These are phyloP conservation scores for Hawksworthiomyces lignivorus DNA, from an alignment of 2,329 filamentous ascomycete species.

Conservation along the genomic window DNA sequence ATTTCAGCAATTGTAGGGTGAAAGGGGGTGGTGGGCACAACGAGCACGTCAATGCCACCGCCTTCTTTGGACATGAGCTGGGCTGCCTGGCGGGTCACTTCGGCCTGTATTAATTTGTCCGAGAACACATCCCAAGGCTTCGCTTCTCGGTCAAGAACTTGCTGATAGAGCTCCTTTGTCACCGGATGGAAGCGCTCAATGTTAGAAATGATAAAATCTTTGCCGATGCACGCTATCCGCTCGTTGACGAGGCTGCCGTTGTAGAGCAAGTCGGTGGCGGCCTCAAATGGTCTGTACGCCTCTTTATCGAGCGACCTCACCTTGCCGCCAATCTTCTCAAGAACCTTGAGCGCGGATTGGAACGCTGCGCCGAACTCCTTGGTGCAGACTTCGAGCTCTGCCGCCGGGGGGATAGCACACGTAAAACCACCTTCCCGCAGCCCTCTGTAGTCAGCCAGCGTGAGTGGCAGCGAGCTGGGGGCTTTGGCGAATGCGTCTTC, in stretches of 20 bases:
- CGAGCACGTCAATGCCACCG: slow-evolving; percentile 31
- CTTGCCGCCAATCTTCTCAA: slow-evolving; percentile 30
- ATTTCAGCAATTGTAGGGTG: slow-evolving; percentile 40
- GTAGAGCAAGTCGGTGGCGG: slow-evolving; percentile 43
- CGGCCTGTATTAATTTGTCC: slow-evolving; percentile 37
- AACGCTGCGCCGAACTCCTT: slow-evolving; percentile 32
- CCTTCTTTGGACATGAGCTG: neutral
- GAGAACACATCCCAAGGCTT: slow-evolving; percentile 39
- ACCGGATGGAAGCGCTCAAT: slow-evolving; percentile 39
- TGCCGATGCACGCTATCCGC: slow-evolving; percentile 33
- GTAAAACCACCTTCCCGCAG: slow-evolving; percentile 26
- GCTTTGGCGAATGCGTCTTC: slow-evolving; percentile 43
- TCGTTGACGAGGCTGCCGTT: slow-evolving; percentile 43
- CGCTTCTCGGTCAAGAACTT: slow-evolving; percentile 27
- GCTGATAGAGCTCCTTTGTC: slow-evolving; percentile 35
- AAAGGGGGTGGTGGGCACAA: slow-evolving; percentile 42
- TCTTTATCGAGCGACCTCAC: slow-evolving; percentile 23
- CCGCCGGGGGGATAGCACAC: slow-evolving; percentile 39
- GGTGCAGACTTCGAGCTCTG: slow-evolving; percentile 29
- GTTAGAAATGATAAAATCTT: slow-evolving; percentile 27
- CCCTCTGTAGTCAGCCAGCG: slow-evolving; percentile 18
- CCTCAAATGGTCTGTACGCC: slow-evolving; percentile 39
- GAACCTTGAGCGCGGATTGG: slow-evolving; percentile 25
- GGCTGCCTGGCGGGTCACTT: slow-evolving; percentile 29
- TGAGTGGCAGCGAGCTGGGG: slow-evolving; percentile 17